These are phyloP conservation scores for Melastoma candidum DNA, from an alignment of 441 rosid species.

Conservation along the genomic window DNA sequence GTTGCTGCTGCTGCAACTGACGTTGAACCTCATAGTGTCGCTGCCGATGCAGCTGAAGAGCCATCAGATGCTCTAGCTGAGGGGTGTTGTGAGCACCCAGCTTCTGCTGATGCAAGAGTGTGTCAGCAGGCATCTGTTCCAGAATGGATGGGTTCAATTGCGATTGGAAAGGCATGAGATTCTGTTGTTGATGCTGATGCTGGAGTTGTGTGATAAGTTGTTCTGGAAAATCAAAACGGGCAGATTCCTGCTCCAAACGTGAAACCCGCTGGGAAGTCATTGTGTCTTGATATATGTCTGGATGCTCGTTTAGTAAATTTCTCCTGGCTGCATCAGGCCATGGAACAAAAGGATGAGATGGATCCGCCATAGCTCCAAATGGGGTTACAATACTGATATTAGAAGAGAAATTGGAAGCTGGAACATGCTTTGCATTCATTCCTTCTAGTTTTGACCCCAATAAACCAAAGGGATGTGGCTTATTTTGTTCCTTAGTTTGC, in stretches of 20 bases:
- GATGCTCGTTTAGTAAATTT: conserved; percentile 30
- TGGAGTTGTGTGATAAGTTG: conserved; percentile 39
- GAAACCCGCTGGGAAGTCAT: conserved; percentile 35
- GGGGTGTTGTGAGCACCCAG: conserved; percentile 8
- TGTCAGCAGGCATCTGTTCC: conserved; percentile 13
- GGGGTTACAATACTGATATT: conserved; percentile 25
- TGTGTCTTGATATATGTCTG: conserved; percentile 33
- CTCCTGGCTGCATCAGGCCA: conserved; percentile 44
- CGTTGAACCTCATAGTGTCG: no score
- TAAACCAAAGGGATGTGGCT: conserved; percentile 74
- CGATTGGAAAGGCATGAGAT: conserved; percentile 12
- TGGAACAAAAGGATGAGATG: conserved; percentile 32
- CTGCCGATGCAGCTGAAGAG: conserved; percentile 8
- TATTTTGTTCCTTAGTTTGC: conserved; percentile 40
- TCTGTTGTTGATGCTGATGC: conserved; percentile 17
- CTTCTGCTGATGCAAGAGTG: conserved; percentile 15
- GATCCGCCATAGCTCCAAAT: conserved; percentile 34
- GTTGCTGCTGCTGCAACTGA: conserved; percentile 8
- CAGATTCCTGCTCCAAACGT: conserved; percentile 43
- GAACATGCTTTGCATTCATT: conserved; percentile 31
- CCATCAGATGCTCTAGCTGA: conserved; percentile 13
- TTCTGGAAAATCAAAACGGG: conserved; percentile 42
- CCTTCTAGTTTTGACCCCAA: conserved; percentile 80
- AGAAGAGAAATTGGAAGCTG: conserved; percentile 32
- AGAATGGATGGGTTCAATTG: conserved; percentile 10